Evolutionary conservation across 176 grass and related monocot genomes (phyloP), one percentile per base, ranked within the genome.

Genomic region (Miscanthus lutarioriparius): DNA sequence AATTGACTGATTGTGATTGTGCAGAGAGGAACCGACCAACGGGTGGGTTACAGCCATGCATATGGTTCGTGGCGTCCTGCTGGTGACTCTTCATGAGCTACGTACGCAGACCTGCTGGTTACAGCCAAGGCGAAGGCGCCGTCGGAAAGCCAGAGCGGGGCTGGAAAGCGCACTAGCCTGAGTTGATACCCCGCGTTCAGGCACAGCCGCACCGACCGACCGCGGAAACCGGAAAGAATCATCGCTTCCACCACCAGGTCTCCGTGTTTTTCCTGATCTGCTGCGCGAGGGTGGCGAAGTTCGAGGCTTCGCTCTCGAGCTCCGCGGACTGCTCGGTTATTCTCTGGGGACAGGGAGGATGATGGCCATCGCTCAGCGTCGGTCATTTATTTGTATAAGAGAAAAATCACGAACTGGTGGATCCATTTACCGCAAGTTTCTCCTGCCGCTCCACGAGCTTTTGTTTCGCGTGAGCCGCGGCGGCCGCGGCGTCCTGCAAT

Each of bases 201-300:
- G 33, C 33, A 35, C 33, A 35, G 33, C 33, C 33, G 33, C 33
- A 35, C 33, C 3, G 33, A 35, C 33, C 33, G 33, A 35, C 3
- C 4, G 33, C 0, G 4, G 48, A n/a, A n/a, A n/a, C n/a, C 48
- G 16, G 48, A 49, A 49, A 17, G 15, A 8, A 54, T 54, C 32
- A 93, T 76, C 80, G 77, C 84, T 88, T 96, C 93, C 97, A 99
- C 97, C 97, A 99, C 73, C 81, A 92, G 67, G 82, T 92, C 88
- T 99, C 91, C 84, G 91, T 94, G 63, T 84, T 81, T 40, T 92
- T 94, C 20, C 66, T 80, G 11, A 96, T 89, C 88, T 99, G 89
- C 81, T 91, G 85, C 1, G 91, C 97, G 63, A 96, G 83, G 30
- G 65, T 27, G 12, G 91, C 86, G 26, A 99, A 99, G 66, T 94